These are phyloP conservation scores for Flaveria bidentis DNA, from an alignment of 129 eudicot genomes.

Conservation along the genomic window DNA sequence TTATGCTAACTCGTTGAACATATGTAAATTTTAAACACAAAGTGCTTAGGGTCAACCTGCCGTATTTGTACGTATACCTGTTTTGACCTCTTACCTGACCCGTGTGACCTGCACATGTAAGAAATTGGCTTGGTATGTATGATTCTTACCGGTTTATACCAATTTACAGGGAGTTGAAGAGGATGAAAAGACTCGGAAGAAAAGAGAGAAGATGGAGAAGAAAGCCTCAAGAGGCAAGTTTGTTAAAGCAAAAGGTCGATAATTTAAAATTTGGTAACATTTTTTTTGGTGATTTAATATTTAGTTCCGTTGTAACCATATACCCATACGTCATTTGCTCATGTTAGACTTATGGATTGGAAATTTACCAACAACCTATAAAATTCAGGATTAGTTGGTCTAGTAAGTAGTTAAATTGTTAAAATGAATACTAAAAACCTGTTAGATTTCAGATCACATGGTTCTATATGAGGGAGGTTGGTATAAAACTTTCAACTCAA, in stretches of 20 bases:
- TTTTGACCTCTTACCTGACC: background rate
- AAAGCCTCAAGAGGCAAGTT: constrained; percentile 81
- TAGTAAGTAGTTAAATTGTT: no score
- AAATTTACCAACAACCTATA: constrained; percentile 3
- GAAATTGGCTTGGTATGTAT: background rate
- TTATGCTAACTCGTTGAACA: background rate
- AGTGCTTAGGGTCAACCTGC: background rate
- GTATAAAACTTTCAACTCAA: constrained; percentile 1
- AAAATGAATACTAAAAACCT: background rate
- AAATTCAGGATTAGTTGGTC: background rate
- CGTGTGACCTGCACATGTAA: background rate
- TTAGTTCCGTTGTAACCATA: constrained; percentile 21
- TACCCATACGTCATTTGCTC: background rate
- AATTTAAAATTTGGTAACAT: background rate
- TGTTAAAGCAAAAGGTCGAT: constrained; percentile 62
- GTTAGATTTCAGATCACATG: constrained; percentile 3
- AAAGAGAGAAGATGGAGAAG: constrained; percentile 92
- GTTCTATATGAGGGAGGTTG: constrained; percentile 12
- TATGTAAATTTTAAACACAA: background rate
- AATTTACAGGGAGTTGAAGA: constrained; percentile 67
- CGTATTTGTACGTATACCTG: no score
- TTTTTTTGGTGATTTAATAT: constrained; percentile 14
- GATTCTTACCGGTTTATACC: constrained; percentile 7
- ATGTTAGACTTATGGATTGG: background rate
- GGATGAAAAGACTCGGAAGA: constrained; percentile 86